Evolutionary conservation across 2,329 filamentous ascomycete genomes (phyloP).

Genomic region (Gremmenia infestans): DNA sequence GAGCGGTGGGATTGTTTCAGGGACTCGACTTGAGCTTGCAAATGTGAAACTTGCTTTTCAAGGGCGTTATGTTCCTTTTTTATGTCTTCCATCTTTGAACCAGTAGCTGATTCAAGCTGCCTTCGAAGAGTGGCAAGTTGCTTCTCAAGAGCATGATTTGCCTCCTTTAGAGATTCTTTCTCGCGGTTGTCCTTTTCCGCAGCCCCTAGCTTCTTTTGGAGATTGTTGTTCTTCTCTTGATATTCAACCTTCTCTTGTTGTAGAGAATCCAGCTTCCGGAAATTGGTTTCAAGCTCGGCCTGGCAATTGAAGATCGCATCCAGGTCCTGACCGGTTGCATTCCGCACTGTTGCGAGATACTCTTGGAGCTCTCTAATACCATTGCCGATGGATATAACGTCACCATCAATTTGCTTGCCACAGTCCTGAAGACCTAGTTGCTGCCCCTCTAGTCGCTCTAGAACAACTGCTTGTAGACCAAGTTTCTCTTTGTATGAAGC

Average conservation of each 20-base stretch:
- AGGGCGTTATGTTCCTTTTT: not conserved
- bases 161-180: not conserved
- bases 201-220: not conserved
- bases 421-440: not conserved
- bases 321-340: not conserved
- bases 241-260: not conserved
- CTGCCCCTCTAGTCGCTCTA: slow-evolving; percentile 9
- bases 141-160: not conserved
- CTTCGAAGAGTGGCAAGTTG: too few species aligned
- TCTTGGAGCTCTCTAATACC: not conserved
- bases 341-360: not conserved
- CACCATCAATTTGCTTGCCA: not conserved
- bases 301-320: not conserved
- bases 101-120: too few species aligned
- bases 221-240: not conserved
- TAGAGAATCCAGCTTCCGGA: not conserved
- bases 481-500: slow-evolving; percentile 11
- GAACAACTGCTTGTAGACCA: slow-evolving; percentile 2
- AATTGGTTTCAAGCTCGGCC: not conserved
- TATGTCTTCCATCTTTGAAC: too few species aligned
- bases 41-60: not conserved
- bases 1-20: not conserved
- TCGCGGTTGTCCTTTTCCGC: not conserved
- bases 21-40: not conserved
- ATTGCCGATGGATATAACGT: not conserved